phyloP scores from a whole-genome alignment of 768 basidiomycete genomes.

The Macrolepiota albuminosa region DNA sequence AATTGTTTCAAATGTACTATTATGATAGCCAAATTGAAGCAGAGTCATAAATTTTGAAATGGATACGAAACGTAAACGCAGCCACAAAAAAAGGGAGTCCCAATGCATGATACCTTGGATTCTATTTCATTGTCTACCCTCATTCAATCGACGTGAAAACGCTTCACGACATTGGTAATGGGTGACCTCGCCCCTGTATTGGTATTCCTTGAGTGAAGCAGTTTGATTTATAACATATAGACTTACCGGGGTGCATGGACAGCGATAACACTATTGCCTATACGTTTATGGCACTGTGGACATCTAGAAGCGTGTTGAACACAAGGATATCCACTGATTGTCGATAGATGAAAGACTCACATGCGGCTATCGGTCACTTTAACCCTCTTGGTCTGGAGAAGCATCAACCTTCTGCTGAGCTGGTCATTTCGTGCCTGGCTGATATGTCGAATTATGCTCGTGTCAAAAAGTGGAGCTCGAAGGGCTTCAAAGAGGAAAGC shows the following conservation, averaged over 20 bases:
- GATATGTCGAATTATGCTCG: slow-evolving; percentile 63
- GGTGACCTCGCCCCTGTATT: slow-evolving; percentile 83
- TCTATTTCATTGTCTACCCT: slow-evolving; percentile 23
- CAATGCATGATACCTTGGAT: background rate
- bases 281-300: slow-evolving; percentile 91
- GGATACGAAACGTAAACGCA: background rate
- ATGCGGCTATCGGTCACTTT: slow-evolving; percentile 91
- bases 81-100: background rate
- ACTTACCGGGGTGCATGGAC: slow-evolving; percentile 84
- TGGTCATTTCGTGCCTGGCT: slow-evolving; percentile 76
- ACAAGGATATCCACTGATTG: background rate
- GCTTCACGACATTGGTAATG: slow-evolving; percentile 94
- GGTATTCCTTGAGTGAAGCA: background rate
- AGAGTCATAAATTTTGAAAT: background rate
- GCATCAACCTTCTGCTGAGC: slow-evolving; percentile 66
- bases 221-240: background rate
- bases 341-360: slow-evolving; percentile 41
- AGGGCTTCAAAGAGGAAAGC: slow-evolving; percentile 72
- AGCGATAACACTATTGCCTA: slow-evolving; percentile 91
- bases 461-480: slow-evolving; percentile 65
- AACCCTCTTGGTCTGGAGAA: slow-evolving; percentile 74
- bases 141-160: slow-evolving; percentile 56
- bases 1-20: background rate
- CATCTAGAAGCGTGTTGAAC: slow-evolving; percentile 49
- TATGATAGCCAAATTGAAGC: background rate